Evolutionary conservation across 2,329 filamentous ascomycete species (phyloP).

Genomic region (Diplodia scrobiculata): DNA sequence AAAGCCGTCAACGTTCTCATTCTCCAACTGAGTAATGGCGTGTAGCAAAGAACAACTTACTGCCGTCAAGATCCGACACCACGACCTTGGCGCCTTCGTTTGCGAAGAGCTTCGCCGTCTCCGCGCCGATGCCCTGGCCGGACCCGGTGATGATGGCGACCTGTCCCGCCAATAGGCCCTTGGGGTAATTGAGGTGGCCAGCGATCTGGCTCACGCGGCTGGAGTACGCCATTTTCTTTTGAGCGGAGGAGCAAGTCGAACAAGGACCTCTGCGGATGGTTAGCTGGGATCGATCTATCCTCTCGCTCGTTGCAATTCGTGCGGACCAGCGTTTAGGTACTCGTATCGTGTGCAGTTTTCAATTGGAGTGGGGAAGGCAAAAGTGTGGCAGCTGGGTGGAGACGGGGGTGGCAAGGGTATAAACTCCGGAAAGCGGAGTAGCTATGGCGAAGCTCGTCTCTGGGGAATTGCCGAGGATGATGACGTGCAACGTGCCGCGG

Average conservation of each 20-base stretch:
- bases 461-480: conserved; percentile 21
- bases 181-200: conserved; percentile 78
- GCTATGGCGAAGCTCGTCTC: background rate
- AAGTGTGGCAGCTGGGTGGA: background rate
- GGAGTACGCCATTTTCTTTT: conserved; percentile 37
- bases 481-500: conserved; percentile 5
- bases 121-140: conserved; percentile 85
- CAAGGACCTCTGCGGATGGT: background rate
- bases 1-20: background rate
- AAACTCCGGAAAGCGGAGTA: conserved; percentile 15
- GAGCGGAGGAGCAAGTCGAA: background rate
- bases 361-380: background rate
- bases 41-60: conserved; percentile 46
- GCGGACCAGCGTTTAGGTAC: background rate
- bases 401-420: conserved; percentile 2
- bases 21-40: background rate
- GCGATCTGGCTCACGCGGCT: conserved; percentile 69
- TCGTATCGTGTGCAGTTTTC: background rate
- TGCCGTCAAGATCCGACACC: conserved; percentile 77
- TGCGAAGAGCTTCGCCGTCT: conserved; percentile 77
- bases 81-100: conserved; percentile 86
- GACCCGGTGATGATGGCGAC: conserved; percentile 85
- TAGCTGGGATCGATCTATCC: background rate
- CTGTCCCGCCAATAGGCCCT: conserved; percentile 76
- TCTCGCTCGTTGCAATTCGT: background rate